Evolutionary conservation across 1,284 basidiomycete species (phyloP).

Genomic region (Pascua guehoae): DNA sequence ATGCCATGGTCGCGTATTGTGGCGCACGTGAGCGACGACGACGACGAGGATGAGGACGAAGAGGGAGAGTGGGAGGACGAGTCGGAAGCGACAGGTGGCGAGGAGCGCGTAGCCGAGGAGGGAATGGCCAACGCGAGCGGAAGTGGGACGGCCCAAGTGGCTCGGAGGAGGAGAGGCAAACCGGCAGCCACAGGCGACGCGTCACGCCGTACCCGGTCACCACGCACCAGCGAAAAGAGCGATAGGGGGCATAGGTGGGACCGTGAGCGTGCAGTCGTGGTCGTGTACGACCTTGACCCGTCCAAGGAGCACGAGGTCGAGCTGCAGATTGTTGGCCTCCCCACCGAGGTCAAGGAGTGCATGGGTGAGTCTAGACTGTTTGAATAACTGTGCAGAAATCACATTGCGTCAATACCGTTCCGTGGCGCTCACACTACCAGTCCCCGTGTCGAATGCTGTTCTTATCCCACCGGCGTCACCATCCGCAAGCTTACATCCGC

Average conservation of each 20-base stretch:
- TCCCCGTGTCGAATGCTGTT: slow-evolving; percentile 35
- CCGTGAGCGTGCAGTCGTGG: slow-evolving; percentile 45
- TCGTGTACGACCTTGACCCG: slow-evolving; percentile 46
- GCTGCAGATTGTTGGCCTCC: slow-evolving; percentile 44
- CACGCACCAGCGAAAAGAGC: slow-evolving; percentile 1
- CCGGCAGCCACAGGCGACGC: neutral
- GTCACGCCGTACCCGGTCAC: neutral
- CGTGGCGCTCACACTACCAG: slow-evolving; percentile 3
- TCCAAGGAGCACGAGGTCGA: slow-evolving; percentile 50
- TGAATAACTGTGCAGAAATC: too few species aligned
- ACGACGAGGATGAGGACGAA: slow-evolving; percentile 19
- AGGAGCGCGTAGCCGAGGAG: slow-evolving; percentile 7
- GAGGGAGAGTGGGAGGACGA: slow-evolving; percentile 23
- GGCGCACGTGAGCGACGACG: slow-evolving; percentile 46
- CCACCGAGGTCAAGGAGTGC: slow-evolving; percentile 28
- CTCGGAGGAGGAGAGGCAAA: neutral
- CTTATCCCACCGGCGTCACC: slow-evolving; percentile 39
- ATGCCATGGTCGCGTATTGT: slow-evolving; percentile 48
- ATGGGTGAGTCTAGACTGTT: slow-evolving; percentile 17
- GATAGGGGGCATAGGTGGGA: slow-evolving; percentile 15
- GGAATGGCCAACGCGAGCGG: slow-evolving; percentile 12
- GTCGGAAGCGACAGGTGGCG: slow-evolving; percentile 5
- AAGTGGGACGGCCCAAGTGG: slow-evolving; percentile 1
- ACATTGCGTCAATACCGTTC: too few species aligned
- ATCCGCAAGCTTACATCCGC: slow-evolving; percentile 24